Evolutionary conservation across 805 yeast genomes (phyloP), one percentile per base, ranked within the genome.

Genomic region (Pichia heedii): DNA sequence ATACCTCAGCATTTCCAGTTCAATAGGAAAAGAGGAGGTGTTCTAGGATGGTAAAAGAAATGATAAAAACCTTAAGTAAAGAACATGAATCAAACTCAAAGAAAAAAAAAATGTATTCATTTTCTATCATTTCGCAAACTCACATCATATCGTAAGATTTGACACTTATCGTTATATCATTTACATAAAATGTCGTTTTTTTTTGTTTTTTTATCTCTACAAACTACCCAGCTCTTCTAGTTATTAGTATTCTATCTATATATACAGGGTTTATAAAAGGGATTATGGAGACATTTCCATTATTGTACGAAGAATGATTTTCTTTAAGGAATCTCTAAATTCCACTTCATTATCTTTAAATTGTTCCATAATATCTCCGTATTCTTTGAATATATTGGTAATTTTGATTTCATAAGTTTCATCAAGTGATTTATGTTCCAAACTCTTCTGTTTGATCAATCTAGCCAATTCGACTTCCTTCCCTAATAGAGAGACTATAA

Each of bases 391-490:
- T 1, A 51, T 36, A 16, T 51, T 47, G n/a, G 51, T 53, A 21
- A 62, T 40, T 33, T 47, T 50, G 3, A 46, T 43, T 19, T 56
- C 63, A 12, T 43, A 45, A 7, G 41, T 44, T 9, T 51, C 54
- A 22, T 55, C 54, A 11, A 61, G 41, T 4, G 62, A 42, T 3
- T 51, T 41, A 33, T 54, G 54, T 24, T 56, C 61, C 26, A 49
- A 46, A 27, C 60, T 55, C 36, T 62, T 62, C 5, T 48, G 45
- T 38, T 60, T 55, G 36, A 65, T 55, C 20, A 61, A 51, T 22
- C 57, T 54, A 1, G 67, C 67, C 24, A 65, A 40, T 21, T 60
- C 63, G 7, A 64, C 35, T 36, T 65, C 67, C 3, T 49, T 41
- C 2, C 48, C 49, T 4, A 54, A 39, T 7, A 65, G 40, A 9